Conservation (phyloP, 208 protist species). For the Wallacemonas rigidus region DNA sequence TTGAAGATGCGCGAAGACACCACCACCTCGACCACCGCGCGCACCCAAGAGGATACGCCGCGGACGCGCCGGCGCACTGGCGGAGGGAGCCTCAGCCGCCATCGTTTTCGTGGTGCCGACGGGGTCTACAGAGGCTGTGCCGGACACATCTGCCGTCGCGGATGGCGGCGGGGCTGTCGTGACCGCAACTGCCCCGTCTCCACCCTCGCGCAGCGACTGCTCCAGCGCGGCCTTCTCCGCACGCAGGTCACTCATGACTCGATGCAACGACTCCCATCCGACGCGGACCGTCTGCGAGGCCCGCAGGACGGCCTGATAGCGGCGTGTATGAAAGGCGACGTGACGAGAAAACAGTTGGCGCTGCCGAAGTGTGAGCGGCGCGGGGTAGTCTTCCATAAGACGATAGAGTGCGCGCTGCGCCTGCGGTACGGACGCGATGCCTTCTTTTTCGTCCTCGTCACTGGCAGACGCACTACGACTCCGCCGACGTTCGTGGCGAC, state of each 20-base stretch:
- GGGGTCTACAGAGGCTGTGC: not conserved
- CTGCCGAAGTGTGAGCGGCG: slow-evolving; percentile 61
- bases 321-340: slow-evolving; percentile 35
- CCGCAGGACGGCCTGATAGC: slow-evolving; percentile 42
- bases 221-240: slow-evolving; percentile 35
- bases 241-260: slow-evolving; percentile 46
- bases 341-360: slow-evolving; percentile 43
- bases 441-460: slow-evolving; percentile 16
- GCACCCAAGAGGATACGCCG: slow-evolving; percentile 22
- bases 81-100: not conserved
- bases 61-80: slow-evolving; percentile 3
- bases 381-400: slow-evolving; percentile 65
- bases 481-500: not conserved
- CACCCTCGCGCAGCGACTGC: slow-evolving; percentile 8
- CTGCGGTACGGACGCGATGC: slow-evolving; percentile 9
- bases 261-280: slow-evolving; percentile 52
- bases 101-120: not conserved
- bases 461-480: not conserved
- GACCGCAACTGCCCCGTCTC: slow-evolving; percentile 1
- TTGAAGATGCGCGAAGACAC: slow-evolving; percentile 73
- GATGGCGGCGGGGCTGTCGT: not conserved
- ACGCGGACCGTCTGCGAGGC: slow-evolving; percentile 37
- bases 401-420: slow-evolving; percentile 25
- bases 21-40: slow-evolving; percentile 12
- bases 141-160: not conserved